Conservation (phyloP, 2,329 filamentous ascomycete species). For the Ceratocystis smalleyi region DNA sequence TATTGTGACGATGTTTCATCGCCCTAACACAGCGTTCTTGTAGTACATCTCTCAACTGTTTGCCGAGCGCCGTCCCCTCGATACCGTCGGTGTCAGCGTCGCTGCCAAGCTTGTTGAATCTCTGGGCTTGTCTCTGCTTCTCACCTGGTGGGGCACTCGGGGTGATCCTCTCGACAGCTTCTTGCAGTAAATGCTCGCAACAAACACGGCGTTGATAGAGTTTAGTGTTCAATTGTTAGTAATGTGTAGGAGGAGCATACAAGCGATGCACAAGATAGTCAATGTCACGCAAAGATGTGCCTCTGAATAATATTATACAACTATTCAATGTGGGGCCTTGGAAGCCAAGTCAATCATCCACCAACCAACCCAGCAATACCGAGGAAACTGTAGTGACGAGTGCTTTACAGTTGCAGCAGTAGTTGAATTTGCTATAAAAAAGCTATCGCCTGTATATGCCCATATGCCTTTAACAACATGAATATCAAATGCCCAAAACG, state of each 20-base stretch:
- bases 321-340: too few relatives aligned
- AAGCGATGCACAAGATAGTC: background rate
- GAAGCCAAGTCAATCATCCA: too few relatives aligned
- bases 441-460: slow-evolving; percentile 16
- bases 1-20: background rate
- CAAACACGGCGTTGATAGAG: background rate
- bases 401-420: slow-evolving; percentile 12
- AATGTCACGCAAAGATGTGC: background rate
- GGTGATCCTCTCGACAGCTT: slow-evolving; percentile 71
- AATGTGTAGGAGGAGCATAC: slow-evolving; percentile 9
- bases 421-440: slow-evolving; percentile 13
- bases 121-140: slow-evolving; percentile 74
- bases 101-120: slow-evolving; percentile 83
- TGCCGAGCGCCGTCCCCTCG: slow-evolving; percentile 79
- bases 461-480: slow-evolving; percentile 16
- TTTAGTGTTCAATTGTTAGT: background rate
- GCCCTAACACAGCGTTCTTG: background rate
- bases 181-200: slow-evolving; percentile 12
- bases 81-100: slow-evolving; percentile 75
- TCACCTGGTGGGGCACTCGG: slow-evolving; percentile 95
- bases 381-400: background rate
- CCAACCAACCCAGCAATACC: too few relatives aligned
- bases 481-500: slow-evolving; percentile 17
- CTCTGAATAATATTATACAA: slow-evolving; percentile 8
- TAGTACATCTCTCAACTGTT: slow-evolving; percentile 77